These are phyloP conservation scores for Candida xyloterini DNA, from an alignment of 805 yeast species.

Conservation along the genomic window DNA sequence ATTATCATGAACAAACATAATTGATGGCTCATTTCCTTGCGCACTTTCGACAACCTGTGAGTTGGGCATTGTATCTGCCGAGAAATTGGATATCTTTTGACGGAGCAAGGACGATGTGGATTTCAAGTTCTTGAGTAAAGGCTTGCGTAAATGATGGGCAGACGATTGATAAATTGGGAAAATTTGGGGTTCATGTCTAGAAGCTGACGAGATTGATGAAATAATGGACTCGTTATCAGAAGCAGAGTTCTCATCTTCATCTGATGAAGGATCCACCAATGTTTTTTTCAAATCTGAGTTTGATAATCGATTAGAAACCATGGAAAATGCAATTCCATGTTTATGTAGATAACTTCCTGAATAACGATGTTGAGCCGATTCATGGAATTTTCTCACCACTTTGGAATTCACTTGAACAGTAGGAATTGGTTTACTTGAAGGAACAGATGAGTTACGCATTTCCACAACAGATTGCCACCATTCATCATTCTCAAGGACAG, in stretches of 20 bases:
- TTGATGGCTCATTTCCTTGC: conserved; percentile 64
- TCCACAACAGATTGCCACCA: conserved; percentile 81
- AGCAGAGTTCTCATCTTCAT: conserved; percentile 23
- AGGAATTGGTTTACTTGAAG: conserved; percentile 12
- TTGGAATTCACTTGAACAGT: conserved; percentile 23
- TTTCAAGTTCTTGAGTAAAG: conserved; percentile 20
- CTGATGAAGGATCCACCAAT: conserved; percentile 24
- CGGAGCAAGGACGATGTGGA: conserved; percentile 22
- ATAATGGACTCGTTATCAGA: conserved; percentile 26
- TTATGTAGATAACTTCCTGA: conserved; percentile 67
- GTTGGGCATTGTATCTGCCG: conserved; percentile 69
- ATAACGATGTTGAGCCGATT: conserved; percentile 38
- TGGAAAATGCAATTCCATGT: conserved; percentile 74
- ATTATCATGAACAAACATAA: conserved; percentile 54
- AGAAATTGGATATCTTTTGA: conserved; percentile 33
- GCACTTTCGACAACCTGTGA: conserved; percentile 67
- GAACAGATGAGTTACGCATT: conserved; percentile 40
- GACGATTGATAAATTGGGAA: conserved; percentile 10
- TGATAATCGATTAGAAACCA: conserved; percentile 59
- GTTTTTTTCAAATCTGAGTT: conserved; percentile 31
- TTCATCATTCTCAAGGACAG: conserved; percentile 53
- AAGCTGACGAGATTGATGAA: conserved; percentile 20
- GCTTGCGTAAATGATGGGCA: conserved; percentile 21
- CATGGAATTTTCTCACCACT: conserved; percentile 30
- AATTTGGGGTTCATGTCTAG: conserved; percentile 5